Conservation (phyloP, 2,329 filamentous ascomycete species). For the Cladosporium cucumerinum region DNA sequence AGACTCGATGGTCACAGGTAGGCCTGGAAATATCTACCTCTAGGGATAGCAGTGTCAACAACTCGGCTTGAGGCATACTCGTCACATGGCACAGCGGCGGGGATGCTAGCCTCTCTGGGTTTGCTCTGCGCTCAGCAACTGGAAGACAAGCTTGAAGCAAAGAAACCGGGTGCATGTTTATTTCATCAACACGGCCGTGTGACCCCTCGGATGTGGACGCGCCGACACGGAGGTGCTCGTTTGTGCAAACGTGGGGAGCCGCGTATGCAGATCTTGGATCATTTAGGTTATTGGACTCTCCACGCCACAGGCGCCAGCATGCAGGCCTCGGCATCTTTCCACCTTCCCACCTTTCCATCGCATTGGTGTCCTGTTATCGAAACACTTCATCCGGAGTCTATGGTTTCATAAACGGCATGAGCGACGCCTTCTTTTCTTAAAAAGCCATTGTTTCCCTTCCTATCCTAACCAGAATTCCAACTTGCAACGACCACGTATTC, state of each 20-base stretch:
- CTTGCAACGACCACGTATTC: background rate
- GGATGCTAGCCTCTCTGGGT: background rate
- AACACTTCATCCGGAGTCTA: background rate
- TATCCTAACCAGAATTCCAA: background rate
- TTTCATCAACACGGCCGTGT: background rate
- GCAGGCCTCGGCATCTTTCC: constrained; percentile 1
- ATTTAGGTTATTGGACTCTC: background rate
- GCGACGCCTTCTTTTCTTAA: background rate
- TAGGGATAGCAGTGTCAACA: background rate
- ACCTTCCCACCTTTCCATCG: background rate
- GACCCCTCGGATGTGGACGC: background rate
- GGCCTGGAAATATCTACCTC: background rate
- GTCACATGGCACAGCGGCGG: background rate
- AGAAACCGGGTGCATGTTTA: background rate
- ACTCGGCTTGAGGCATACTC: background rate
- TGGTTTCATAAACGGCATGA: background rate
- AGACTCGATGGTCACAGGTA: background rate
- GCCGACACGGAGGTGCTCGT: background rate
- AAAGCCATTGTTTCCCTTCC: background rate
- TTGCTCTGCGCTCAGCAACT: background rate
- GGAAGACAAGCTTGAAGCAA: background rate
- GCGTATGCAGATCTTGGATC: constrained; percentile 1
- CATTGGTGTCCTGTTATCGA: background rate
- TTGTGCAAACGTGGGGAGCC: background rate
- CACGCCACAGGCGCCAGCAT: background rate